Base-by-base conservation (phyloP, 805 yeast genomes). In the Metschnikowia cubensis region DNA sequence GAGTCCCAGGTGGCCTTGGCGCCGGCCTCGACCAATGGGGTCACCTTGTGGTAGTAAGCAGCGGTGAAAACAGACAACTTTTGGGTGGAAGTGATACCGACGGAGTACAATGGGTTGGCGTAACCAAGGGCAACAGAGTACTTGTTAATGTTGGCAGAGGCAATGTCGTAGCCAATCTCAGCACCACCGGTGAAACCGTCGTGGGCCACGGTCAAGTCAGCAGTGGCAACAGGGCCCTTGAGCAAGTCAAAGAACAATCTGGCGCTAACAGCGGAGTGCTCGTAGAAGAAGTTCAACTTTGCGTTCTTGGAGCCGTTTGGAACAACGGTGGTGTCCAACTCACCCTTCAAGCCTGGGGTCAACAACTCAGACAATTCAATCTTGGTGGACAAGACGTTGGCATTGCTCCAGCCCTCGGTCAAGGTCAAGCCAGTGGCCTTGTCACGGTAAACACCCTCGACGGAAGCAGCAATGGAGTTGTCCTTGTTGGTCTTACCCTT, bases 381-480 rank as follows among this genome's bases (percentile, higher is more conserved):
- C 81, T 89, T 92, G 77, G 98, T 88, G 79, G 83, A 86, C 68
- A 94, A 78, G 58, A 86, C 81, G 74, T 92, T 92, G 72, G 95
- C 85, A 63, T 96, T 89, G 77, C 91, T 85, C 97, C 98, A 91
- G 68, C 97, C 96, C 80, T 94, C 98, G 61, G 97, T 90, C 67
- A 94, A 77, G 58, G 97, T 83, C 66, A 94, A 79, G 58, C 97
- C 97, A 55, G 94, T 78, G 56, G 90, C 80, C 80, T 89, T 89
- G 83, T 94, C 99, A 55, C 87, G 75, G 80, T 85, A 88, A 79
- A 88, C 89, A 64, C 95, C 87, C 75, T 94, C 98, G 52, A 94
- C 76, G 66, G 86, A 82, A 61, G 96, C 96, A 56, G 91, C 83
- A 61, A 94, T 83, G 62, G 95, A 76, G 68, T 87, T 84, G 67